phyloP scores from a whole-genome alignment of 306 rosid genomes.

The Rosa multiflora region DNA sequence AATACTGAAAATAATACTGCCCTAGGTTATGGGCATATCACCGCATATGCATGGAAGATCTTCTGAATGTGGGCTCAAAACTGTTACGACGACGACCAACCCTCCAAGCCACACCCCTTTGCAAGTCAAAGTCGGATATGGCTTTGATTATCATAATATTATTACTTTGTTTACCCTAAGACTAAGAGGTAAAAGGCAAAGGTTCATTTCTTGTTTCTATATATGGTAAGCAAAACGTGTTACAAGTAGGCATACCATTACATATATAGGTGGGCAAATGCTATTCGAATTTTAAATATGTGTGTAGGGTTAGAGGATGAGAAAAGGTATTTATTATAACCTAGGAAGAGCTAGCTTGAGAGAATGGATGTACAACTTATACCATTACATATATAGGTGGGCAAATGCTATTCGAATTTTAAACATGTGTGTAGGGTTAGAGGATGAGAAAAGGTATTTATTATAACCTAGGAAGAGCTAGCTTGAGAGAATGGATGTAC shows the following conservation, averaged over 20 bases:
- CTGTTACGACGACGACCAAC: neutral
- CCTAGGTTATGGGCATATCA: neutral
- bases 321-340: neutral
- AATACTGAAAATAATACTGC: neutral
- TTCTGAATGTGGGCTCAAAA: neutral
- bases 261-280: neutral
- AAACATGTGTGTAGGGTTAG: neutral
- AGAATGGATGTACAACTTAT: constrained; percentile 8
- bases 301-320: neutral
- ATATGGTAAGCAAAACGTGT: neutral
- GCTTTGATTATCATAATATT: neutral
- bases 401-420: neutral
- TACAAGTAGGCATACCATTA: too few species aligned
- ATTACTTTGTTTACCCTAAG: neutral
- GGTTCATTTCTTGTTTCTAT: neutral
- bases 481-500: neutral
- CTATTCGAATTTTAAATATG: neutral
- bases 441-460: neutral
- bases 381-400: neutral
- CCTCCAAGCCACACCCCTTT: neutral
- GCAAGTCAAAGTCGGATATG: neutral
- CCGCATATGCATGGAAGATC: neutral
- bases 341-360: neutral
- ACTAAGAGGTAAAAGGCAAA: neutral
- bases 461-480: neutral